phyloP scores from a whole-genome alignment of 805 yeast species.

The Kuraishia capsulata region DNA sequence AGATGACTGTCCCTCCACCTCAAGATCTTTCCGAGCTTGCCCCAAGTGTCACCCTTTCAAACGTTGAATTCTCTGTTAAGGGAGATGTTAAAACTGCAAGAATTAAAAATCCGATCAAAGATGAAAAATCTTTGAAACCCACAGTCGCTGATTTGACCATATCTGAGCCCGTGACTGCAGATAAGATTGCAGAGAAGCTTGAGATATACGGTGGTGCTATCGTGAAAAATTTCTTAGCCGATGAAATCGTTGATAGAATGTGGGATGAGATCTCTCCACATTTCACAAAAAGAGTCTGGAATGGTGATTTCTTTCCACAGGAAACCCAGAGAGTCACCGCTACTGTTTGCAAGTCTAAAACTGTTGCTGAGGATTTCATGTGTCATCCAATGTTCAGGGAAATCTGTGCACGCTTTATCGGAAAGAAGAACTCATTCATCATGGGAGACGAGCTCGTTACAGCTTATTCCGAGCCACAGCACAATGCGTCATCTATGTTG shows the following conservation, averaged over 20 bases:
- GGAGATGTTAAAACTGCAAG: too few species aligned
- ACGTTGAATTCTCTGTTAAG: too few species aligned
- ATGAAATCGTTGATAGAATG: constrained; percentile 7
- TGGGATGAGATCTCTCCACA: constrained; percentile 11
- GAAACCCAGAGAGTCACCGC: constrained; percentile 12
- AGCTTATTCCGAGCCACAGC: constrained; percentile 13
- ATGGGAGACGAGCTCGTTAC: constrained; percentile 6
- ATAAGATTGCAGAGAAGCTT: constrained; percentile 6
- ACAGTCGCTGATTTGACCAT: too few species aligned
- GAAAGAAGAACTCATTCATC: neutral
- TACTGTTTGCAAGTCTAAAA: constrained; percentile 8
- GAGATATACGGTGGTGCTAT: constrained; percentile 16
- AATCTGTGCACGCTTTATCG: constrained; percentile 3
- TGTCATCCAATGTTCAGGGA: constrained; percentile 1
- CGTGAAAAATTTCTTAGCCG: constrained; percentile 9
- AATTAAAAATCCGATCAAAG: too few species aligned
- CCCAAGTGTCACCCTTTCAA: too few species aligned
- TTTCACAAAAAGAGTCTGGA: constrained; percentile 12
- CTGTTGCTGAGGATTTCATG: constrained; percentile 1
- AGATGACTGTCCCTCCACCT: too few species aligned
- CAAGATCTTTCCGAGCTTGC: too few species aligned
- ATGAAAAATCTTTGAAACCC: neutral
- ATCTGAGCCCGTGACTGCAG: constrained; percentile 4
- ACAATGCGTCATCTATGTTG: constrained; percentile 14
- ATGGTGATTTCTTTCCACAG: constrained; percentile 15